Evolutionary conservation across 2,329 filamentous ascomycete species (phyloP), one percentile per base, ranked within the genome.

Genomic region (Dryadomyces sulphureus): DNA sequence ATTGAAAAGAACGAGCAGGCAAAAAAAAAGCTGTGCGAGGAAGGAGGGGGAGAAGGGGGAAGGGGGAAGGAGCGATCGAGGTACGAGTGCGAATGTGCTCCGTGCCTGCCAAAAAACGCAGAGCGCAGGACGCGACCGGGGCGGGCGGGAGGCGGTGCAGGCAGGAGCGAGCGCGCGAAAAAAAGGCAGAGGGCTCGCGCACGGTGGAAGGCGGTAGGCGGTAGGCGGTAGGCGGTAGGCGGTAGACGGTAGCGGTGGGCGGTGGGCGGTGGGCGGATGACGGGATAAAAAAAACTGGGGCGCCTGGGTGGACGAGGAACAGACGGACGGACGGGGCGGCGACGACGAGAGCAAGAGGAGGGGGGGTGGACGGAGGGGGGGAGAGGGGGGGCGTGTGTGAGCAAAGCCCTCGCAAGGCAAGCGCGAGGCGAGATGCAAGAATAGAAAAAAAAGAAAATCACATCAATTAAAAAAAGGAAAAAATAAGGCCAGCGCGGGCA

Each of bases 231-330:
- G 43, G 27, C 27, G n/a, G n/a, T n/a, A n/a, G n/a, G n/a, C n/a
- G n/a, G n/a, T n/a, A n/a, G n/a, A n/a, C n/a, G n/a, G n/a, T n/a
- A 7, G 50, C 45, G 49, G 50, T 49, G 45, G 50, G 38, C 42
- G 42, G 48, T 48, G 45, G 42, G 53, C 43, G 50, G 51, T 50
- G 49, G 49, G 49, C 49, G 48, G 52, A 52, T 48, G 46, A 53
- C 52, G 52, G 52, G 50, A 49, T 48, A 38, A 45, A 42, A 46
- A 44, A 45, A 30, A n/a, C n/a, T 38, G 41, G 42, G 35, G 40
- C 43, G 8, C 6, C 16, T 14, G 44, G 34, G 34, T 8, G 9
- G 36, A 27, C 41, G 39, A 47, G 34, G 20, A 38, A 40, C 36
- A 43, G 44, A 43, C 47, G 49, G 49, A 45, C 46, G 47, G 48